A percentile compares a stretch with the other conserved stretches of the same genome.
Evolutionary conservation across 2,329 filamentous ascomycete species (phyloP).

Genomic region (Rutstroemia sp.): DNA sequence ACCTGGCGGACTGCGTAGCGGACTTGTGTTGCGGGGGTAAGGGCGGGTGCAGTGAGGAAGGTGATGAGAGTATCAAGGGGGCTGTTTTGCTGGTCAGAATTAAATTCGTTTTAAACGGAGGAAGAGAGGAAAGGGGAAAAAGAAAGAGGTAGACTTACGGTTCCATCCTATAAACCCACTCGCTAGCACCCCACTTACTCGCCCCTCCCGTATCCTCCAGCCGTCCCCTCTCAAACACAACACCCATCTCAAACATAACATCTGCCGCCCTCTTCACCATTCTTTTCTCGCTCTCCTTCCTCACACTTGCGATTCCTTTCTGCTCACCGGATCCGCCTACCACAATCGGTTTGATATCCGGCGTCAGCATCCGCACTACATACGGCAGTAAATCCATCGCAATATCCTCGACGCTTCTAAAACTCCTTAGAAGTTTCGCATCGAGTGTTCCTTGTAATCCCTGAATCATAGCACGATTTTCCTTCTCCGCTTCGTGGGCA

Average conservation of each 20-base stretch:
- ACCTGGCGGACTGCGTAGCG: slow-evolving; percentile 93
- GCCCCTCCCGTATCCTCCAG: slow-evolving; percentile 46
- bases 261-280: slow-evolving; percentile 76
- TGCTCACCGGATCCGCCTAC: slow-evolving; percentile 62
- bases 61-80: slow-evolving; percentile 70
- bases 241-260: slow-evolving; percentile 74
- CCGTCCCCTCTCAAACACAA: slow-evolving; percentile 72
- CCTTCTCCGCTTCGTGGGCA: slow-evolving; percentile 73
- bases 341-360: slow-evolving; percentile 85
- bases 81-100: no score
- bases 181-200: slow-evolving; percentile 47
- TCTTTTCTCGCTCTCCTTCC: slow-evolving; percentile 74
- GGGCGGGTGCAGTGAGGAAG: slow-evolving; percentile 60
- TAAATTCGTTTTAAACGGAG: no score
- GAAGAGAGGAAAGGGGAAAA: no score
- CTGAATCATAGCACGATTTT: slow-evolving; percentile 67
- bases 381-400: slow-evolving; percentile 80
- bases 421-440: slow-evolving; percentile 64
- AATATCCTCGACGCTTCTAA: slow-evolving; percentile 71
- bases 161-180: slow-evolving; percentile 91
- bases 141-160: slow-evolving; percentile 38
- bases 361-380: slow-evolving; percentile 73
- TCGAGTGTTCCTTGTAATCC: slow-evolving; percentile 68
- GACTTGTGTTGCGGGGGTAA: slow-evolving; percentile 58
- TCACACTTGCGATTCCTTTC: slow-evolving; percentile 70